Percentiles rank a stretch among this genome's conserved stretches.
phyloP scores from a whole-genome alignment of 371 early-diverging fungal genomes.

The Mucor racemosus region DNA sequence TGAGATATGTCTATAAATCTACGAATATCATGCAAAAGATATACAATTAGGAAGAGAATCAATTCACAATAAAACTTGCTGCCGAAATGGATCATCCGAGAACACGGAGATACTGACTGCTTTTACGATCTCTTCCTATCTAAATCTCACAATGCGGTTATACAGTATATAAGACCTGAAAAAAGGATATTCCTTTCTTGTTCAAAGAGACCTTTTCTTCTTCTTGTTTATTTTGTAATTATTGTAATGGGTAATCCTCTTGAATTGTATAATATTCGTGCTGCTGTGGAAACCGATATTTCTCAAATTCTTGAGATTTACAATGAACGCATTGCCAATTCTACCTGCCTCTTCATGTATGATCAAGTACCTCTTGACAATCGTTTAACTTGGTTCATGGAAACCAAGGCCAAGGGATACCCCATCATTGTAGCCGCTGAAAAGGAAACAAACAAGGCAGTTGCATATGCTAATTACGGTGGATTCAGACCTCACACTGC shows the following conservation, averaged over 20 bases:
- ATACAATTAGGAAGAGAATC: not conserved
- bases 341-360: constrained; percentile 52
- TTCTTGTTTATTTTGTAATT: not conserved
- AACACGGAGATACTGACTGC: constrained; percentile 20
- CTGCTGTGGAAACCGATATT: constrained; percentile 40
- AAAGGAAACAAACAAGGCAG: constrained; percentile 34
- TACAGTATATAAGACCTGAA: not conserved
- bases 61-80: too few species aligned
- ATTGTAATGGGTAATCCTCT: constrained; percentile 26
- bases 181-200: not conserved
- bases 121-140: not conserved
- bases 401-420: constrained; percentile 37
- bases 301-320: constrained; percentile 48
- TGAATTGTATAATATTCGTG: constrained; percentile 40
- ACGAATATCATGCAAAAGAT: not conserved
- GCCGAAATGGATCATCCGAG: not conserved
- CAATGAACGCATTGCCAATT: constrained; percentile 56
- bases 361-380: constrained; percentile 45
- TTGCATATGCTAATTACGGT: constrained; percentile 45
- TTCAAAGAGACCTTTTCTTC: not conserved
- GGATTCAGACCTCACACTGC: constrained; percentile 46
- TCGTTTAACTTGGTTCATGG: constrained; percentile 42
- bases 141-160: too few species aligned
- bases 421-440: constrained; percentile 53
- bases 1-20: not conserved